Evolutionary conservation across 169 alveolate species (phyloP), one percentile per base, ranked within the genome.

Genomic region (Besnoitia besnoiti): DNA sequence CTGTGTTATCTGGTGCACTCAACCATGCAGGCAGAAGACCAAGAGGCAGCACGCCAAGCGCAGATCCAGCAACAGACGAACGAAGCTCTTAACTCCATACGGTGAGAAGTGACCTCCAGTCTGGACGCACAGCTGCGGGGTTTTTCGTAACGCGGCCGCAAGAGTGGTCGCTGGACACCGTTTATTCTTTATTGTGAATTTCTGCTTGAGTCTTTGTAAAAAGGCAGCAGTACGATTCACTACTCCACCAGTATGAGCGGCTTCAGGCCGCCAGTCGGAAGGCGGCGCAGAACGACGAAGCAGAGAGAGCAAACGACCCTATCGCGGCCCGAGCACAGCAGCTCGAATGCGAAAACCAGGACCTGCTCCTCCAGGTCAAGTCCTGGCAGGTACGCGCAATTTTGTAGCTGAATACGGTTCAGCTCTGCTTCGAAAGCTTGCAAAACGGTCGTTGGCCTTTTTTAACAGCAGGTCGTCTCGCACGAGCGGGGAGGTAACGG

Each of bases 321-420:
- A 44, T 85, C 1, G 92, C 37, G 3, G 77, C 49, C 12, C 85
- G 39, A 12, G 39, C 76, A 19, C 85, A 73, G 62, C 92, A 88
- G 50, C 92, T 88, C 37, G 92, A 88, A 46, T 50, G 92, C 44
- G 92, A 88, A n/a, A 88, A 88, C 51, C 77, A 46, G 51, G 92
- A 88, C 62, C 87, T 88, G 19, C 87, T 88, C 2, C 87, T 88
- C 35, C 87, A 73, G 62, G 50, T 88, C 75, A 79, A 80, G 50
- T 62, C 92, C 19, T 88, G 92, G 92, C 92, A 88, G 87, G 92
- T 67, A 12, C 59, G 59, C 19, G 47, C 80, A 35, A 35, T 37
- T 2, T 24, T 8, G 14, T 7, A 1, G 40, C 46, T 42, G 82
- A n/a, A 37, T n/a, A 16, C 24, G 82, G 8, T 67, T n/a, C 21